These are phyloP conservation scores for Clonostachys solani DNA, from an alignment of 2,329 filamentous ascomycete species.

Conservation along the genomic window DNA sequence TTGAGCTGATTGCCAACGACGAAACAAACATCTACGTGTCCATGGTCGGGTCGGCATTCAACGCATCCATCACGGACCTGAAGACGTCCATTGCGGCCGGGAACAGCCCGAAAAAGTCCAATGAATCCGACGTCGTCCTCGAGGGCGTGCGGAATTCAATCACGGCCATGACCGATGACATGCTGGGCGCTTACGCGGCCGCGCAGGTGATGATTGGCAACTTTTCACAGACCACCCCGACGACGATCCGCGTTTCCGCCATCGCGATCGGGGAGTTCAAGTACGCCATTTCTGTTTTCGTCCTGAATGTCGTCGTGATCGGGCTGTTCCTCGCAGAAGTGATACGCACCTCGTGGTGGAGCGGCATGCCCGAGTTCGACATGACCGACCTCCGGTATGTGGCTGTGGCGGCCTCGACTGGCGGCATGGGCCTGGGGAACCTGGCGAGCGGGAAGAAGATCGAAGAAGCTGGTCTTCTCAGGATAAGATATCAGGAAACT, in stretches of 20 bases:
- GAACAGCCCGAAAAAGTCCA: background rate
- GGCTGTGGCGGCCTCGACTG: background rate
- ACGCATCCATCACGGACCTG: constrained; percentile 17
- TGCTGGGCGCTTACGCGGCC: background rate
- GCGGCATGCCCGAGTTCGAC: constrained; percentile 8
- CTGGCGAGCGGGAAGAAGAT: background rate
- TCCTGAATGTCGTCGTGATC: background rate
- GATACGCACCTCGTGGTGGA: constrained; percentile 9
- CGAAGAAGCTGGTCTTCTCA: background rate
- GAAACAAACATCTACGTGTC: constrained; percentile 28
- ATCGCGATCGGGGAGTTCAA: background rate
- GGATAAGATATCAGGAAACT: background rate
- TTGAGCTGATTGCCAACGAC: constrained; percentile 27
- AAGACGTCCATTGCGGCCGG: background rate
- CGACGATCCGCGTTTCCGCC: background rate
- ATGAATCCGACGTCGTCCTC: background rate
- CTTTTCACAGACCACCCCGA: background rate
- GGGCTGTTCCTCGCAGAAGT: constrained; percentile 5
- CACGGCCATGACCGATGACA: background rate
- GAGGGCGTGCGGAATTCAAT: background rate
- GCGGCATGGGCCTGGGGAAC: background rate
- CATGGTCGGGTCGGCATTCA: constrained; percentile 24
- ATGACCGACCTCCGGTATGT: constrained; percentile 7
- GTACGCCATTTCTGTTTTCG: background rate
- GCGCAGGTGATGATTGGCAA: background rate